Conservation (phyloP, 495 filamentous ascomycete genomes). For the Aspergillus avenaceus region DNA sequence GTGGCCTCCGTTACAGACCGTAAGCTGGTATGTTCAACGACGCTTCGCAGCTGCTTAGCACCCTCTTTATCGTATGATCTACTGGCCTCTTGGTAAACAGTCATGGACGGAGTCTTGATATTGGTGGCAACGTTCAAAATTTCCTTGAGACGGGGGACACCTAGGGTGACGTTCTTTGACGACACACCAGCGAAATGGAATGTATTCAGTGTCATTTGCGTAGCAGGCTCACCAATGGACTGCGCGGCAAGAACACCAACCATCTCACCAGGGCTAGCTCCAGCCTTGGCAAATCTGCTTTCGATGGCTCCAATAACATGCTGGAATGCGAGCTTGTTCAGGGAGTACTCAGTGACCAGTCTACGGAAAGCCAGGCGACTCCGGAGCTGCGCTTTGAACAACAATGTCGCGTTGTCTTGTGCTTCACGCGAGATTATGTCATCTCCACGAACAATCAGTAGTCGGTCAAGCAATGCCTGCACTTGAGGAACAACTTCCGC, state of each 20-base stretch:
- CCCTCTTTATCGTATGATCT: constrained; percentile 62
- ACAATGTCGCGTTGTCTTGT: constrained; percentile 76
- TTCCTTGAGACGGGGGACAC: constrained; percentile 98
- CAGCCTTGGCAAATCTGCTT: constrained; percentile 72
- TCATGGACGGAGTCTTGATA: constrained; percentile 98
- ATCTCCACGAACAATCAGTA: constrained; percentile 79
- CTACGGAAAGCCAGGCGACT: constrained; percentile 90
- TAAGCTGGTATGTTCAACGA: constrained; percentile 92
- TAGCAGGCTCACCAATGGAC: constrained; percentile 97
- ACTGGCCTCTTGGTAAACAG: constrained; percentile 70
- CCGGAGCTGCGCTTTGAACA: constrained; percentile 89
- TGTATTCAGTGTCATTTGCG: constrained; percentile 99
- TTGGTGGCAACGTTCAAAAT: constrained; percentile 96
- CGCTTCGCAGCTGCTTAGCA: constrained; percentile 80
- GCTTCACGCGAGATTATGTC: constrained; percentile 81
- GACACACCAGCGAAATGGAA: constrained; percentile 99
- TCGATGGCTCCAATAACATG: constrained; percentile 91
- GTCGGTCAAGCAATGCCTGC: constrained; percentile 64
- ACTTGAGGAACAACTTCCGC: constrained; percentile 83
- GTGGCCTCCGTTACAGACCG: constrained; percentile 85
- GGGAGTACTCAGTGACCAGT: constrained; percentile 72
- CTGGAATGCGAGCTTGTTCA: constrained; percentile 90
- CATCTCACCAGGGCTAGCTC: constrained; percentile 93
- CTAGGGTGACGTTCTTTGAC: constrained; percentile 98
- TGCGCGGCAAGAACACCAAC: constrained; percentile 96